Evolutionary conservation across 2,329 filamentous ascomycete species (phyloP).

Genomic region (Plectosphaerella cucumerina): DNA sequence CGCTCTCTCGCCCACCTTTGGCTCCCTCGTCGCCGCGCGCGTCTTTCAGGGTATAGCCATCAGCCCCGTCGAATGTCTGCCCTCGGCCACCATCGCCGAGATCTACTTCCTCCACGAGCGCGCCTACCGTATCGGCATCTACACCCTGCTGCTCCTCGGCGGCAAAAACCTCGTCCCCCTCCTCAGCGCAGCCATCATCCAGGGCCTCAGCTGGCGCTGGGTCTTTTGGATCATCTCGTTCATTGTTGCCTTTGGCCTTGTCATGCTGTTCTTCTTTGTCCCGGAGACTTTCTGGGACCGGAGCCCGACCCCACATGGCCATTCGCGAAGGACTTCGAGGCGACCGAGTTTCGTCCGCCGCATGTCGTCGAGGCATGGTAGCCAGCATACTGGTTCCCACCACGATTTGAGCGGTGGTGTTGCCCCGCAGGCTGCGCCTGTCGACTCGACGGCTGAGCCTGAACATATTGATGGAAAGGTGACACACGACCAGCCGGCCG

Average conservation of each 20-base stretch:
- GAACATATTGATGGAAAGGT: too few relatives aligned
- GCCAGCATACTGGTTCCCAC: too few relatives aligned
- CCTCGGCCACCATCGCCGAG: slow-evolving; percentile 90
- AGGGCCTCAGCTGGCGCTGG: slow-evolving; percentile 80
- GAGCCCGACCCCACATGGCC: slow-evolving; percentile 60
- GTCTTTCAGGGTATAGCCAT: slow-evolving; percentile 86
- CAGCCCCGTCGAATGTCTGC: slow-evolving; percentile 86
- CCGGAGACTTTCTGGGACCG: slow-evolving; percentile 97
- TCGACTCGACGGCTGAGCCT: too few relatives aligned
- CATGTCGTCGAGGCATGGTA: slow-evolving; percentile 31
- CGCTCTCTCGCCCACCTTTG: slow-evolving; percentile 73
- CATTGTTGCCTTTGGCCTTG: slow-evolving; percentile 65
- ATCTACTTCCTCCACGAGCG: slow-evolving; percentile 95
- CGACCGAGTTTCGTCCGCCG: slow-evolving; percentile 43
- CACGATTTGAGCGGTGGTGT: too few relatives aligned
- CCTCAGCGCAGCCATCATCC: slow-evolving; percentile 80
- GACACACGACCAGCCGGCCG: too few relatives aligned
- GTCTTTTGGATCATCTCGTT: slow-evolving; percentile 87
- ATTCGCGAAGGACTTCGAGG: slow-evolving; percentile 29
- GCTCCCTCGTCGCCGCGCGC: slow-evolving; percentile 73
- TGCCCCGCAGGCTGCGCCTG: too few relatives aligned
- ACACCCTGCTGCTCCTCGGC: slow-evolving; percentile 81
- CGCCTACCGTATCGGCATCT: slow-evolving; percentile 89
- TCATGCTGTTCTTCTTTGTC: slow-evolving; percentile 81
- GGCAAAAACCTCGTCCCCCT: slow-evolving; percentile 89